Conservation (phyloP, 768 basidiomycete genomes). For the Lentinus tigrinus region DNA sequence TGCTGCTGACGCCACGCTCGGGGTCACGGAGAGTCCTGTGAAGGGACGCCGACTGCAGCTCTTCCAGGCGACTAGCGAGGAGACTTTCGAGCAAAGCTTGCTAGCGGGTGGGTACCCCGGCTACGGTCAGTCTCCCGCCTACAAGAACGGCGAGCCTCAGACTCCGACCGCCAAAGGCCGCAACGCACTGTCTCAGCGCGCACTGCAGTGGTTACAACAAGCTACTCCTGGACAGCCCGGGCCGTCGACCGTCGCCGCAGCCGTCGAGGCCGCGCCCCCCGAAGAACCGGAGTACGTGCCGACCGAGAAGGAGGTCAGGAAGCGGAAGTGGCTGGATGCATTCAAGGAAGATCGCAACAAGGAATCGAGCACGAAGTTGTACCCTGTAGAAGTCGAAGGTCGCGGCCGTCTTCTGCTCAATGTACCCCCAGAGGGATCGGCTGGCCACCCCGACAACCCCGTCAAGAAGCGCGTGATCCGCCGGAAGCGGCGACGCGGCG, state of each 20-base stretch:
- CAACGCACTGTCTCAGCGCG: constrained; percentile 38
- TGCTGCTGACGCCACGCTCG: constrained; percentile 39
- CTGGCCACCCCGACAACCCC: constrained; percentile 26
- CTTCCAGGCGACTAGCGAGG: constrained; percentile 80
- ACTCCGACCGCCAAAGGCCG: constrained; percentile 8
- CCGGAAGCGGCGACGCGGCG: constrained; percentile 46
- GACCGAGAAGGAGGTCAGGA: constrained; percentile 61
- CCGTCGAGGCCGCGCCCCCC: constrained; percentile 25
- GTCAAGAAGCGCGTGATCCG: constrained; percentile 42
- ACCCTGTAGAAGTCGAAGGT: constrained; percentile 64
- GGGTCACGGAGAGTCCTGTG: constrained; percentile 66
- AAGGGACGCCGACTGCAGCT: constrained; percentile 73
- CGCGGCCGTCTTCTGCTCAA: constrained; percentile 73
- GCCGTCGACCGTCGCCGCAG: constrained; percentile 14
- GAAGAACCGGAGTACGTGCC: constrained; percentile 16
- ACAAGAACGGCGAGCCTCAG: constrained; percentile 25
- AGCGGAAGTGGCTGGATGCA: constrained; percentile 66
- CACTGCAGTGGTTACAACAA: constrained; percentile 52
- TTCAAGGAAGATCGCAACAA: constrained; percentile 47
- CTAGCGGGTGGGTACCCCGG: constrained; percentile 81
- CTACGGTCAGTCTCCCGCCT: constrained; percentile 44
- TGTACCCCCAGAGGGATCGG: constrained; percentile 43
- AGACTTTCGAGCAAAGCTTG: constrained; percentile 81
- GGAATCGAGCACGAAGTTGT: constrained; percentile 42
- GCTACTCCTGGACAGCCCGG: constrained; percentile 45